Evolutionary conservation across 441 rosid species (phyloP).

Genomic region (Omphalea diandra): DNA sequence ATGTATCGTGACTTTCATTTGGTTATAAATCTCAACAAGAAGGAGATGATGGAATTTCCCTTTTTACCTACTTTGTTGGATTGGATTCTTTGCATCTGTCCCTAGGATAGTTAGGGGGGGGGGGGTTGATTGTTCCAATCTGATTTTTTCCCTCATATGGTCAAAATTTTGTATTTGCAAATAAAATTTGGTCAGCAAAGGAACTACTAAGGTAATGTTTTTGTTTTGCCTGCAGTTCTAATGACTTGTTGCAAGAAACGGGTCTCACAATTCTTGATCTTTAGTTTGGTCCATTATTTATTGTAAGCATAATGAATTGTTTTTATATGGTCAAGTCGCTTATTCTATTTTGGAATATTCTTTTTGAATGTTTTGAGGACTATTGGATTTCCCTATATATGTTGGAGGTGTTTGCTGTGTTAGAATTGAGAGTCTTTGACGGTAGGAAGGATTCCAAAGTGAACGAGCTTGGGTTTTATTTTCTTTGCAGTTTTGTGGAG

Average conservation of each 20-base stretch:
- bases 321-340: background rate
- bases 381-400: too few relatives aligned
- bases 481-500: background rate
- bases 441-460: background rate
- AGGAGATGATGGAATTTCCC: background rate
- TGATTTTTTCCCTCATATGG: background rate
- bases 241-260: background rate
- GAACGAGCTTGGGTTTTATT: background rate
- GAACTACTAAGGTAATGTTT: background rate
- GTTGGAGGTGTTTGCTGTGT: background rate
- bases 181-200: background rate
- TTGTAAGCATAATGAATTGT: background rate
- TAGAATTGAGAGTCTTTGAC: background rate
- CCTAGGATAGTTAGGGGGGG: background rate
- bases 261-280: background rate
- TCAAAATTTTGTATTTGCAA: background rate
- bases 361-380: background rate
- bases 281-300: too few relatives aligned
- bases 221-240: background rate
- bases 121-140: too few relatives aligned
- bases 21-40: background rate
- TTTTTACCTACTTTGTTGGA: too few relatives aligned
- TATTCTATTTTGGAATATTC: background rate
- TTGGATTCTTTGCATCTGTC: background rate
- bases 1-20: background rate